These are phyloP conservation scores for Plasmodium yoelii DNA, from an alignment of 169 alveolate species.

Conservation along the genomic window DNA sequence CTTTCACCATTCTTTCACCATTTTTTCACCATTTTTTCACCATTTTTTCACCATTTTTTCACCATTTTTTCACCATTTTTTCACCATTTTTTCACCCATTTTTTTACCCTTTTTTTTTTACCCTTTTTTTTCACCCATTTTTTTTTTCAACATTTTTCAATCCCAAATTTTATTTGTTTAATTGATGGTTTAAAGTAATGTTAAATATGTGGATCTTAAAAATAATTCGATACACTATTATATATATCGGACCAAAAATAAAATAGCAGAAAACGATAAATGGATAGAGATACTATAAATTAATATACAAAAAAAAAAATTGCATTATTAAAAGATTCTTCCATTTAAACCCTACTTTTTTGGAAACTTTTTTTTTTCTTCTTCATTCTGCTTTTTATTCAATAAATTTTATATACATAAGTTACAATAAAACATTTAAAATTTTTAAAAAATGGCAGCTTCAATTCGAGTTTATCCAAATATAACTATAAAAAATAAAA, in stretches of 20 bases:
- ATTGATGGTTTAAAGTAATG: background rate
- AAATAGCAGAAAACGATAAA: background rate
- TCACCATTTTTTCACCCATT: slow-evolving; percentile 24
- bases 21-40: no score
- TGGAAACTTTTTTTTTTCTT: background rate
- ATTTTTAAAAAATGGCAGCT: background rate
- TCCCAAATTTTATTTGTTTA: slow-evolving; percentile 5
- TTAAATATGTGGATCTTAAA: no score
- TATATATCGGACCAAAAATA: slow-evolving; percentile 11
- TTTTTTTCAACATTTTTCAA: slow-evolving; percentile 2
- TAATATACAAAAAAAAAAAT: slow-evolving; percentile 44
- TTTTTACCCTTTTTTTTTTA: slow-evolving; percentile 51
- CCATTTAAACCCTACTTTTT: background rate
- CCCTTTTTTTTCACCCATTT: no score
- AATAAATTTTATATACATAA: background rate
- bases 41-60: no score
- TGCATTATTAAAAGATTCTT: slow-evolving; percentile 8
- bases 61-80: no score
- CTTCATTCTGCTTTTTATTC: slow-evolving; percentile 11
- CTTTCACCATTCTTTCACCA: no score
- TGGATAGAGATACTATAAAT: slow-evolving; percentile 32
- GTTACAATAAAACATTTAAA: background rate
- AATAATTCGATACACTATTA: background rate
- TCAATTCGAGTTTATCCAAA: background rate
- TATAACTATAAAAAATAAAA: background rate